Evolutionary conservation across 1,284 basidiomycete species (phyloP).

Genomic region (Cryptococcus depauperatus): DNA sequence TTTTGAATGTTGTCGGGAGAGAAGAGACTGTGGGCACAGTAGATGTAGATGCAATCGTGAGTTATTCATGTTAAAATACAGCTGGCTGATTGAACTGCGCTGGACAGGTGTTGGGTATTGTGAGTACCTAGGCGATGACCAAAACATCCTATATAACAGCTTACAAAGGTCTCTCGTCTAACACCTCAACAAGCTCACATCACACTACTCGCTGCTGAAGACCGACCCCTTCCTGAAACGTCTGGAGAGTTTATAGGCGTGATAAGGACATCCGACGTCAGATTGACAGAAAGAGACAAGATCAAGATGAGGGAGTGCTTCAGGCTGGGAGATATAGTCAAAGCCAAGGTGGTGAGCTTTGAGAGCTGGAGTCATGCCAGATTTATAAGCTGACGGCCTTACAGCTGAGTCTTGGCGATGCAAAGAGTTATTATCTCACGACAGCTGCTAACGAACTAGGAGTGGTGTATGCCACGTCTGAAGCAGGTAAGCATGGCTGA

Average conservation of each 20-base stretch:
- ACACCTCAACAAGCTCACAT: slow-evolving; percentile 80
- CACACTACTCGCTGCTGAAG: slow-evolving; percentile 82
- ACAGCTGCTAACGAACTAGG: slow-evolving; percentile 92
- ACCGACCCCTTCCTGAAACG: slow-evolving; percentile 65
- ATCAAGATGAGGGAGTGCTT: slow-evolving; percentile 92
- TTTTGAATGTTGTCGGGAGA: slow-evolving; percentile 39
- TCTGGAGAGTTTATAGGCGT: slow-evolving; percentile 93
- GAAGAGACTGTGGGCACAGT: slow-evolving; percentile 41
- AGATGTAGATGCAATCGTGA: slow-evolving; percentile 42
- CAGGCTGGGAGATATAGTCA: slow-evolving; percentile 89
- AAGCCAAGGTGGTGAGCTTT: slow-evolving; percentile 73
- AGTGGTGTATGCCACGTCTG: slow-evolving; percentile 43
- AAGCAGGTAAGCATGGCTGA: slow-evolving; percentile 31
- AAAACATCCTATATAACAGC: not conserved
- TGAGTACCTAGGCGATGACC: slow-evolving; percentile 7
- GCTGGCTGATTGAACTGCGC: no score
- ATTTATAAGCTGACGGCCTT: not conserved
- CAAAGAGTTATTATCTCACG: slow-evolving; percentile 85
- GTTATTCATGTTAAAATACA: not conserved
- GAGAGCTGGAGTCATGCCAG: not conserved
- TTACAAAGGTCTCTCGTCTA: slow-evolving; percentile 64
- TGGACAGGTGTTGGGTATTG: slow-evolving; percentile 35
- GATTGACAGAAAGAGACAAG: slow-evolving; percentile 84
- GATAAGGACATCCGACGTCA: slow-evolving; percentile 83
- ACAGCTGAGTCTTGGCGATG: slow-evolving; percentile 86